A percentile compares a stretch with the other conserved stretches of the same genome.
These are phyloP conservation scores for Pichia nanzhaoensis DNA, from an alignment of 805 yeast species.

Conservation along the genomic window DNA sequence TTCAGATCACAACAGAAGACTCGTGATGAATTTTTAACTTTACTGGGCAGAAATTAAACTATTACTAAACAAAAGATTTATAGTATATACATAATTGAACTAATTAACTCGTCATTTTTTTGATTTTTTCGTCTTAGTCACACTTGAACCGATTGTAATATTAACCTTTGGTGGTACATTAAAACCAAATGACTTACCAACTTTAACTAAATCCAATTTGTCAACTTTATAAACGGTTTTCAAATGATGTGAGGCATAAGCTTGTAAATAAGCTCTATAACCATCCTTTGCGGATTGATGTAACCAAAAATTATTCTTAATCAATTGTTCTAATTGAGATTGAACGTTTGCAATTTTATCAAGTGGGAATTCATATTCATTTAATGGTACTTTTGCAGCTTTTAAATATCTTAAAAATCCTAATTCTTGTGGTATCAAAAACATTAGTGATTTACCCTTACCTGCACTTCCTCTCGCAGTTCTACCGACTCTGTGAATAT, in stretches of 20 bases:
- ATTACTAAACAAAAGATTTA: too few species aligned
- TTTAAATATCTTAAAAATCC: slow-evolving; percentile 93
- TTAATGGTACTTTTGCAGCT: slow-evolving; percentile 94
- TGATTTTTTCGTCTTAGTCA: slow-evolving; percentile 18
- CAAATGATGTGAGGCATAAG: slow-evolving; percentile 93
- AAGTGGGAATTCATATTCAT: slow-evolving; percentile 93
- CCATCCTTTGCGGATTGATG: slow-evolving; percentile 97
- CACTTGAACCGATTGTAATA: slow-evolving; percentile 87
- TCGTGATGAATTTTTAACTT: slow-evolving; percentile 87
- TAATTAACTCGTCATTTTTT: not conserved
- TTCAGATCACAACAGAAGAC: slow-evolving; percentile 92
- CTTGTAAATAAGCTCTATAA: slow-evolving; percentile 92
- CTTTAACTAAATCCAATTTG: slow-evolving; percentile 87
- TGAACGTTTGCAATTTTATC: slow-evolving; percentile 95
- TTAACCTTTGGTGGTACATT: slow-evolving; percentile 95
- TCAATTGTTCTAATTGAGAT: slow-evolving; percentile 83
- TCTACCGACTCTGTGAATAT: slow-evolving; percentile 98
- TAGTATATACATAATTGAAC: not conserved
- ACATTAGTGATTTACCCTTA: slow-evolving; percentile 91
- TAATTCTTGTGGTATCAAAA: slow-evolving; percentile 85
- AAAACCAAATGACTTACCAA: slow-evolving; percentile 93
- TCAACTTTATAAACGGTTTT: slow-evolving; percentile 96
- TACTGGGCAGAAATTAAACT: slow-evolving; percentile 59
- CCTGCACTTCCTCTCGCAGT: slow-evolving; percentile 92
- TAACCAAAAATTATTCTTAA: slow-evolving; percentile 86